These are phyloP conservation scores for Apium graveolens DNA, from an alignment of 129 eudicot genomes.

Conservation along the genomic window DNA sequence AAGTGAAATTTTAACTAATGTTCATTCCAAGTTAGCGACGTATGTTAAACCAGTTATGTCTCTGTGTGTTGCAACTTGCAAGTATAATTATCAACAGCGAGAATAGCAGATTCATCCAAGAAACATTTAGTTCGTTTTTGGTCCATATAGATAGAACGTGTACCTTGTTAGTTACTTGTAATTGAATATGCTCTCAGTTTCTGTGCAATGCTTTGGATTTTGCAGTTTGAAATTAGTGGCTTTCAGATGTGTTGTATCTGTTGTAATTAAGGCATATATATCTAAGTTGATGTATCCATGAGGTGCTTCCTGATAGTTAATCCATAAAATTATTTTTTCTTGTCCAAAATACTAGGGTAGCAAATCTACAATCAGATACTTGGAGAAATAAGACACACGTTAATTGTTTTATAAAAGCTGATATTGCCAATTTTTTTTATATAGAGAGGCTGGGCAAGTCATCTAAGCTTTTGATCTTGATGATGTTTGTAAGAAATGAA, in stretches of 20 bases:
- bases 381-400: background rate
- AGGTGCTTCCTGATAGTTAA: background rate
- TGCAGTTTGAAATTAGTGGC: background rate
- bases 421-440: background rate
- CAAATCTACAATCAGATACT: background rate
- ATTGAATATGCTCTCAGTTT: background rate
- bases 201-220: background rate
- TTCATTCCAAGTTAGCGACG: background rate
- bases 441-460: background rate
- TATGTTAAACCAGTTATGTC: background rate
- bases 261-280: background rate
- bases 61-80: no score
- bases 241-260: background rate
- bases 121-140: background rate
- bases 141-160: background rate
- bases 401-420: background rate
- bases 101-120: background rate
- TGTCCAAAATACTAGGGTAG: background rate
- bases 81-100: background rate
- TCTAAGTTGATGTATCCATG: background rate
- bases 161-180: background rate
- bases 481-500: background rate
- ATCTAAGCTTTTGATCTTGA: background rate
- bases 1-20: background rate
- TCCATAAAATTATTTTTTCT: background rate